Base-by-base conservation (phyloP, 2,329 filamentous ascomycete genomes). In the Sarocladium brachiariae region DNA sequence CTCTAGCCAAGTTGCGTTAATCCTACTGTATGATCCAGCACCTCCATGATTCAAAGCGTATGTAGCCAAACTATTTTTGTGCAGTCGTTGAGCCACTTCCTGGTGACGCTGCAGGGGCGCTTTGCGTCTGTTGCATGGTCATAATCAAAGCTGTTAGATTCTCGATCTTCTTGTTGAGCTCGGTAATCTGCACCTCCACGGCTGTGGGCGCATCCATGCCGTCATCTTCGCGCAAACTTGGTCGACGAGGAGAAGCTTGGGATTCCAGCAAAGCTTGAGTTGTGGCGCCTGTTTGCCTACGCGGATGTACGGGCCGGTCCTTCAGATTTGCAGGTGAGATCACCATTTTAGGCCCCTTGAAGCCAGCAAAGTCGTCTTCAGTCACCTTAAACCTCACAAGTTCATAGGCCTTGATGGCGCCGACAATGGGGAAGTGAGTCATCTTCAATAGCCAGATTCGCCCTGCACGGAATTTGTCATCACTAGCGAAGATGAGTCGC, bases 371-470 rank as follows among this genome's bases (percentile, higher is more conserved):
- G 49, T 72, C 72, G 48, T 74, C 72, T 11, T 64, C 58, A 11
- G 61, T 54, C 7, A 69, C 58, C 48, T 67, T 70, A 51, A 65
- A 64, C 19, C 66, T 65, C 41, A 78, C 55, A 58, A 70, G 70
- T 66, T 89, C 86, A 63, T 86, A 89, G n/a, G 75, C 60, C 64
- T 79, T 76, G 56, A 91, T 90, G 41, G 75, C 69, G n/a, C 68
- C 78, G 24, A 90, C 84, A 54, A 88, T 81, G 27, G 87, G 86
- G 43, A 80, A 70, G 58, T 84, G 82, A 0, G 81, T 84, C 4
- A 73, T 70, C 57, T 82, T 81, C 51, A 86, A 73, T n/a, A 85
- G 70, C 37, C 78, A 52, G 54, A 86, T 85, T 41, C 81, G 76
- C 16, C 73, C 74, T 23, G 71, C 70, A 43, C 87, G 83, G 57